These are phyloP conservation scores for Epipyxis sp. DNA, from an alignment of 108 stramenopile genomes.

Conservation along the genomic window DNA sequence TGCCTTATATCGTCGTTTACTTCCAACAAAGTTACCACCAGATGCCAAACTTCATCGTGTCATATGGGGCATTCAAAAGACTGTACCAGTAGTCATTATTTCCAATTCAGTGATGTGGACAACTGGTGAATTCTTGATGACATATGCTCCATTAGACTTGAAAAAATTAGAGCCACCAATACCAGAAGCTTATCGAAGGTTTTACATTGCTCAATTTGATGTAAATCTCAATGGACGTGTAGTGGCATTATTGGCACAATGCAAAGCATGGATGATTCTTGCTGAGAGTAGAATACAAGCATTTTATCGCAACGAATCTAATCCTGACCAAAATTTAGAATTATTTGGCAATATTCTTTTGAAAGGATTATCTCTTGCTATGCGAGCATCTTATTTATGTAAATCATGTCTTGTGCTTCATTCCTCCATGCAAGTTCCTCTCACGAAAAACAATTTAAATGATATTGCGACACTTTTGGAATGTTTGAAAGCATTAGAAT, in stretches of 20 bases:
- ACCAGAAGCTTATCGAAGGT: constrained; percentile 2
- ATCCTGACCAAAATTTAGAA: neutral
- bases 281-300: constrained; percentile 14
- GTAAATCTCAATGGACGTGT: neutral
- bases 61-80: constrained; percentile 30
- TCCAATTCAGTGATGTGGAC: neutral
- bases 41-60: constrained; percentile 14
- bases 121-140: neutral
- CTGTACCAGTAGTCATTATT: constrained; percentile 10
- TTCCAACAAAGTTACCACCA: neutral
- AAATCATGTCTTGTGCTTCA: neutral
- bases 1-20: constrained; percentile 16
- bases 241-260: neutral
- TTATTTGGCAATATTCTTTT: constrained; percentile 3
- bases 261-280: constrained; percentile 26
- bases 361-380: constrained; percentile 13
- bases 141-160: constrained; percentile 10
- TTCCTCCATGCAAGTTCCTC: constrained; percentile 11
- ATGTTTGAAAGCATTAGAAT: constrained; percentile 12
- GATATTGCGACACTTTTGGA: constrained; percentile 12
- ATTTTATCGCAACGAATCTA: neutral
- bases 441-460: constrained; percentile 9
- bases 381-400: constrained; percentile 9
- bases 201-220: constrained; percentile 23
- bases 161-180: constrained; percentile 22